These are phyloP conservation scores for Chaetomidium leptoderma DNA, from an alignment of 495 filamentous ascomycete species.

Conservation along the genomic window DNA sequence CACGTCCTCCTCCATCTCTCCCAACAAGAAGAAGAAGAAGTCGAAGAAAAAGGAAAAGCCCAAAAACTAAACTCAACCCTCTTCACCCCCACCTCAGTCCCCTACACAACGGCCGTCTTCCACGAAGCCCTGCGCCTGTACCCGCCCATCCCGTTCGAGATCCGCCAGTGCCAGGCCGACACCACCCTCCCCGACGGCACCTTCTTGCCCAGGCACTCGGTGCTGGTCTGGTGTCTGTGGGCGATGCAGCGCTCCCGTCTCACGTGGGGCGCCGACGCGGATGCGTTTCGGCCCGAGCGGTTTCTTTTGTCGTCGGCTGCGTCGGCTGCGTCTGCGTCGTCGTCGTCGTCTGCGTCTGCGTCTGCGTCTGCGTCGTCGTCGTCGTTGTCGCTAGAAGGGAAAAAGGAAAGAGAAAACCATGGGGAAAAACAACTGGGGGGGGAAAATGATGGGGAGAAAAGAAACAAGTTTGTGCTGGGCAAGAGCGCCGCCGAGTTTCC, in stretches of 20 bases:
- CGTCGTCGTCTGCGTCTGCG: too few relatives aligned
- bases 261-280: slow-evolving; percentile 55
- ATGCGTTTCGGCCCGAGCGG: slow-evolving; percentile 49
- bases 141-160: slow-evolving; percentile 59
- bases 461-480: slow-evolving; percentile 15
- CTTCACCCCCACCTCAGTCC: slow-evolving; percentile 43
- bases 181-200: slow-evolving; percentile 57
- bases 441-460: neutral
- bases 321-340: too few relatives aligned
- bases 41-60: neutral
- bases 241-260: slow-evolving; percentile 54
- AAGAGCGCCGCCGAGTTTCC: slow-evolving; percentile 53
- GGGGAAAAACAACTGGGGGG: neutral
- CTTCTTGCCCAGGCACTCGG: slow-evolving; percentile 45
- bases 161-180: slow-evolving; percentile 49
- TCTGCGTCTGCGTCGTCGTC: too few relatives aligned
- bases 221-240: slow-evolving; percentile 57
- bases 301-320: slow-evolving; percentile 43
- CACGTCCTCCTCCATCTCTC: slow-evolving; percentile 10
- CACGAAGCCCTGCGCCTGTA: slow-evolving; percentile 54
- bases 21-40: slow-evolving; percentile 6
- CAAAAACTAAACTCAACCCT: slow-evolving; percentile 29
- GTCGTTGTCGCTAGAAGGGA: neutral
- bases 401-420: slow-evolving; percentile 12
- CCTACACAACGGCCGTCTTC: slow-evolving; percentile 55